Percentiles rank a stretch among this genome's conserved stretches.
Evolutionary conservation across 2,329 filamentous ascomycete genomes (phyloP).

Genomic region (Colletotrichum scovillei): DNA sequence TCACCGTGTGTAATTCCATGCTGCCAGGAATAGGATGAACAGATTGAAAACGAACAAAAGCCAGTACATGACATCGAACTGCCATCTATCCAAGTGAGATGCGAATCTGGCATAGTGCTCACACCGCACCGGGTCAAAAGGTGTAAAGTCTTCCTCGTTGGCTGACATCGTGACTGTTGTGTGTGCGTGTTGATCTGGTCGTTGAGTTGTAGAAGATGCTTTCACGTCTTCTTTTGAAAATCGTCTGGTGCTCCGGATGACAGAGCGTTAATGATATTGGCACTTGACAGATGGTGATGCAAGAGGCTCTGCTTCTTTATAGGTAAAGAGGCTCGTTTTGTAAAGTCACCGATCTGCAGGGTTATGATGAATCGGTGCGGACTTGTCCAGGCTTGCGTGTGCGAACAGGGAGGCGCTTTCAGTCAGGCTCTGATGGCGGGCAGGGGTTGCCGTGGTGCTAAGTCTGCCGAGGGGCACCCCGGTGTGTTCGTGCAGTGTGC

Average conservation of each 20-base stretch:
- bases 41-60: conserved; percentile 56
- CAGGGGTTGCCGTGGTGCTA: conserved; percentile 25
- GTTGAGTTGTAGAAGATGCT: conserved; percentile 1
- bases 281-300: conserved; percentile 18
- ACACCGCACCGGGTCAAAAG: conserved; percentile 43
- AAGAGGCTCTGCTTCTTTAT: conserved; percentile 36
- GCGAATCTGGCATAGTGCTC: conserved; percentile 57
- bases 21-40: conserved; percentile 55
- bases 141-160: conserved; percentile 28
- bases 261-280: conserved; percentile 2
- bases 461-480: conserved; percentile 26
- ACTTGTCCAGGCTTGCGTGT: conserved; percentile 31
- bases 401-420: conserved; percentile 22
- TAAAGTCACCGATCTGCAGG: conserved; percentile 27
- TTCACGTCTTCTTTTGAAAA: conserved; percentile 3
- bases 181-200: background rate
- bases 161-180: conserved; percentile 16
- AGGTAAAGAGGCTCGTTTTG: conserved; percentile 17
- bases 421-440: conserved; percentile 9
- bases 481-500: conserved; percentile 24
- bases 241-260: conserved; percentile 27
- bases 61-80: conserved; percentile 62
- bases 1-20: conserved; percentile 54
- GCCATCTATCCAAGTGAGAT: conserved; percentile 50
- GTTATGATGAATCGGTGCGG: conserved; percentile 11